Evolutionary conservation across 352 stramenopile genomes (phyloP).

Genomic region (Globisporangium carolinianum): DNA sequence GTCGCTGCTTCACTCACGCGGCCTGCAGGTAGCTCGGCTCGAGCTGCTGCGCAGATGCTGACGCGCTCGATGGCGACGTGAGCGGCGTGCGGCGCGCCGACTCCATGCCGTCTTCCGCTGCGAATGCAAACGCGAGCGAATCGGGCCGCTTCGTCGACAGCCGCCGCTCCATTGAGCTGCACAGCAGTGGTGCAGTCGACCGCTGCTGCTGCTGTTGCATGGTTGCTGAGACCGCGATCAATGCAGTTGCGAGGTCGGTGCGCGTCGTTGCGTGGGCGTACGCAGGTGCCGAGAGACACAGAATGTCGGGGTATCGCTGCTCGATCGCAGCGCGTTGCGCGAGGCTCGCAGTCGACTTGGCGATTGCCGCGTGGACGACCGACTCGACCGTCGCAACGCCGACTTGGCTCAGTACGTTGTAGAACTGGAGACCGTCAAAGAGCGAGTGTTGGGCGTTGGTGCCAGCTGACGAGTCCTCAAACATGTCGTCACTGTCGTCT

Average conservation of each 20-base stretch:
- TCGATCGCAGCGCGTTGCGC: conserved; percentile 34
- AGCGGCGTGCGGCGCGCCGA: conserved; percentile 4
- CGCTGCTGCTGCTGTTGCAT: conserved; percentile 3
- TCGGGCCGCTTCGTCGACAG: conserved; percentile 11
- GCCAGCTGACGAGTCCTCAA: conserved; percentile 2
- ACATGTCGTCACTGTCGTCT: conserved; percentile 3
- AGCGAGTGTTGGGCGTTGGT: conserved; percentile 20
- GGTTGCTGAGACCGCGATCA: conserved; percentile 8
- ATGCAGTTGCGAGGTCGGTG: conserved; percentile 10
- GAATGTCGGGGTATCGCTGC: conserved; percentile 59
- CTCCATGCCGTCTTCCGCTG: conserved; percentile 9
- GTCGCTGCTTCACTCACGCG: conserved; percentile 6
- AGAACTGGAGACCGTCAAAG: conserved; percentile 65
- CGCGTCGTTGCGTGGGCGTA: conserved; percentile 10
- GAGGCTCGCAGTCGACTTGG: conserved; percentile 22
- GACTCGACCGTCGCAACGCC: conserved; percentile 24
- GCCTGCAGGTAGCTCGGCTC: conserved; percentile 12
- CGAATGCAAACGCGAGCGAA: conserved; percentile 2
- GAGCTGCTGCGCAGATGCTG: not conserved
- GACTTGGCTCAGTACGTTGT: conserved; percentile 41
- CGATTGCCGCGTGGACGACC: conserved; percentile 31
- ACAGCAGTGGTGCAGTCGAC: not conserved
- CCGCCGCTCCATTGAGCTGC: conserved; percentile 11
- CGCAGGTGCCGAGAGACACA: conserved; percentile 27
- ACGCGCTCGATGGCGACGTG: conserved; percentile 3